Base-by-base conservation (phyloP, 768 basidiomycete species). In the Trametopsis cervina region DNA sequence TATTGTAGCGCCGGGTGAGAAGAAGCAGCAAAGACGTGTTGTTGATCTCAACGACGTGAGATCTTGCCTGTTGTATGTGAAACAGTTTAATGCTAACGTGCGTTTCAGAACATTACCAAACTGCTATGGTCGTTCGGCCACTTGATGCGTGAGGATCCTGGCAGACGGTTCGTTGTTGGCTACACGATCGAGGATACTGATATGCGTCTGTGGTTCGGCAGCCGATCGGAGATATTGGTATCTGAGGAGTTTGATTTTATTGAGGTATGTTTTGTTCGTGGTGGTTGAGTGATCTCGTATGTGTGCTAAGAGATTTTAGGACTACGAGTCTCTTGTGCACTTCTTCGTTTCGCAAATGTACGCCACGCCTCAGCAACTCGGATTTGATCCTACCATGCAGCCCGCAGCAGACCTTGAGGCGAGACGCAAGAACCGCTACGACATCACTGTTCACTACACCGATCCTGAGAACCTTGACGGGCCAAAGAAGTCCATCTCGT, bases 181-280 rank as follows among this genome's bases (percentile, higher is more conserved):
- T 57, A 66, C 20, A 64, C 60, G 0, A 46, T 64, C 15, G 60
- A 66, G 43, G 54, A 60, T 36, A 55, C 23, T 0, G 4, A 40
- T 0, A 52, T 59, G 55, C 53, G 66, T 17, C 1, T 67, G 18
- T 69, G 68, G 68, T 58, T 36, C 46, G 53, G 40, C 39, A 52
- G 47, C 17, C 61, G 63, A n/a, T 52, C 57, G 6, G 44, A 48
- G 3, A 33, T 60, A 6, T 18, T 60, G 15, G 59, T 60, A 2
- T n/a, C n/a, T 49, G 39, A 13, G 25, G 53, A 17, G n/a, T n/a
- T n/a, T n/a, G n/a, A n/a, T n/a, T n/a, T n/a, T n/a, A n/a, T n/a
- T n/a, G n/a, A 13, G 33, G 58, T 49, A 24, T n/a, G 51, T 50
- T 13, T 20, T n/a, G n/a, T n/a, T n/a, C n/a, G n/a, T n/a, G n/a